Evolutionary conservation across 192 early-diverging fungal genomes (phyloP), one percentile per base, ranked within the genome.

Genomic region (Linnemannia hyalina): DNA sequence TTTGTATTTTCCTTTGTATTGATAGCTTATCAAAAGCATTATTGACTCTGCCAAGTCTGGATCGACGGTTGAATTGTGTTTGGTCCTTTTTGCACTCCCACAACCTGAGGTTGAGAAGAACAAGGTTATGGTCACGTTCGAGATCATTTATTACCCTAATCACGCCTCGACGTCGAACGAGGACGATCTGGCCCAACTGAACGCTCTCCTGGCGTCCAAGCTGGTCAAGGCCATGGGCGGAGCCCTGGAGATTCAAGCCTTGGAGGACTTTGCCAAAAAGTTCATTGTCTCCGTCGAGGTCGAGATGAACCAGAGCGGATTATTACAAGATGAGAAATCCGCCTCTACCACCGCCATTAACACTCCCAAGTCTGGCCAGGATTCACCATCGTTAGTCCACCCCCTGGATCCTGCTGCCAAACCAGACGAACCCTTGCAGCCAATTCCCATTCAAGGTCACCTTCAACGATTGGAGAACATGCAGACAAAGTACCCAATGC

Each of bases 1-100:
- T n/a, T 46, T 42, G 54, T 54, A 52, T 52, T 70, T 70, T 75
- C 20, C 82, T 38, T 60, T 54, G 36, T 13, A 36, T 38, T 74
- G 26, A 16, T 82, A 93, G 91, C 82, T 92, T 22, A 82, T 93
- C 32, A 87, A 88, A 71, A 90, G 82, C 49, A 89, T 93, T 23
- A 78, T 93, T 46, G 88, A 90, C 41, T 81, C 88, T 32, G 89
- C 89, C 29, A 89, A 78, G 32, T 69, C 87, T 41, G 93, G 92
- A 38, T 82, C 91, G 1, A 92, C 83, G 22, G 83, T 92, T 40
- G 93, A 93, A 72, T 70, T 93, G 18, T 91, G 93, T n/a, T 68
- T 92, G 35, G 81, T 82, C 22, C 74, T 91, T 9, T 76, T 65
- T 65, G 69, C 73, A 5, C 55, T 73, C 36, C 47, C 73, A 22